Conservation (phyloP, 306 rosid genomes). For the Cucurbita argyrosperma region DNA sequence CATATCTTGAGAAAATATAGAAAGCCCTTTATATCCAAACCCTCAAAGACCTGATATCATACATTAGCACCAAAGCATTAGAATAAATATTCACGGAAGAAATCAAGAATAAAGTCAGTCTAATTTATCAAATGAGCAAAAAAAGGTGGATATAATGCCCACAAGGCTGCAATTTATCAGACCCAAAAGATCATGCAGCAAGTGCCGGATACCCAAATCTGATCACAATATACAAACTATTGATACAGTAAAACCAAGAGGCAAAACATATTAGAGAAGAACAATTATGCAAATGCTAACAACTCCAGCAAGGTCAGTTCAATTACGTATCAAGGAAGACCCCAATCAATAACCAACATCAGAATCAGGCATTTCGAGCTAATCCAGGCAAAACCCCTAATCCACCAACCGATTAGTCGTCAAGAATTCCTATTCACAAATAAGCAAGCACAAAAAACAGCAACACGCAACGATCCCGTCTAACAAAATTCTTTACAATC, state of each 20-base stretch:
- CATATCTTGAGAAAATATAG: constrained; percentile 43
- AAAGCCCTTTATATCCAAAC: constrained; percentile 36
- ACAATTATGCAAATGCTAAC: neutral
- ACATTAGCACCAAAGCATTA: neutral
- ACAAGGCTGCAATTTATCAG: neutral
- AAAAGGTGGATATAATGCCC: neutral
- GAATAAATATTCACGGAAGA: neutral
- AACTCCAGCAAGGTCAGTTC: neutral
- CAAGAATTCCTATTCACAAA: neutral
- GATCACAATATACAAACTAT: neutral
- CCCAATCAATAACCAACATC: neutral
- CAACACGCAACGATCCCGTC: neutral
- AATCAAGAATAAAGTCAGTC: neutral
- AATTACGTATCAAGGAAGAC: neutral
- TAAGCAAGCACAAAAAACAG: neutral
- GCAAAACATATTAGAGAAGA: neutral
- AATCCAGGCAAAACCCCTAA: neutral
- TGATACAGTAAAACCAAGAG: neutral
- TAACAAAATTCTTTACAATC: neutral
- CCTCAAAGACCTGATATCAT: constrained; percentile 29
- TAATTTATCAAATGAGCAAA: neutral
- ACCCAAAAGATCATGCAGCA: neutral
- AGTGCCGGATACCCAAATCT: neutral
- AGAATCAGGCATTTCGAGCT: neutral
- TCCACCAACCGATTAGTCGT: neutral